A percentile compares a stretch with the other conserved stretches of the same genome.
Evolutionary conservation across 345 rosid genomes (phyloP).

Genomic region (Euphorbia pulcherrima): DNA sequence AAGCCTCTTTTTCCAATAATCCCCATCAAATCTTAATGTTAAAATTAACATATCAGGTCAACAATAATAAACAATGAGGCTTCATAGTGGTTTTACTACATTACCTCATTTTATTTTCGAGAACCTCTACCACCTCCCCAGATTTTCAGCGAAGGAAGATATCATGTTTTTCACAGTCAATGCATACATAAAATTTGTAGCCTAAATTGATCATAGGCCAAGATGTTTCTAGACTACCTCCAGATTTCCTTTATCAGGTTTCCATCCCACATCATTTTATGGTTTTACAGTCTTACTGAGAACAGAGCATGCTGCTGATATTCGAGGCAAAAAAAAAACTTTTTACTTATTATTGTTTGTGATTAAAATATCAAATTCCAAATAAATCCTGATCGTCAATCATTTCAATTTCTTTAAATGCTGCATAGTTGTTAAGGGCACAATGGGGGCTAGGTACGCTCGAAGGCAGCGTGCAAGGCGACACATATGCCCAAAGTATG

Average conservation of each 20-base stretch:
- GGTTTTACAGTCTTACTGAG: background rate
- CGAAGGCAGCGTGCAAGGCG: too few species aligned
- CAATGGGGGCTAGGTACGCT: too few species aligned
- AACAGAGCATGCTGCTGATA: background rate
- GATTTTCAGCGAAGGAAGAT: background rate
- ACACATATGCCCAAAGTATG: too few species aligned
- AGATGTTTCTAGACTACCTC: background rate
- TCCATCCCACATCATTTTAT: background rate
- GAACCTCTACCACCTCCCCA: background rate
- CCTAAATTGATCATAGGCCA: background rate
- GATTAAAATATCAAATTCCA: background rate
- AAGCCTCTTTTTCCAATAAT: conserved; percentile 2
- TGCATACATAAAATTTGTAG: background rate
- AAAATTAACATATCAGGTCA: background rate
- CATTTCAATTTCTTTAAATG: background rate
- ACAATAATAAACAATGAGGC: background rate
- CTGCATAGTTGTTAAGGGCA: background rate
- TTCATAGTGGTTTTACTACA: background rate
- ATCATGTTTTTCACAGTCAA: background rate
- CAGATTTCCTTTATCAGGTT: background rate
- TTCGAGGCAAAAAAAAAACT: background rate
- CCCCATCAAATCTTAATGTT: background rate
- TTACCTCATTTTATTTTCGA: background rate
- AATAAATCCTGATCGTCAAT: background rate
- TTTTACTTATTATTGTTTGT: background rate